Base-by-base conservation (phyloP, 164 flowering plant species). In the Magnolia changhungtana region DNA sequence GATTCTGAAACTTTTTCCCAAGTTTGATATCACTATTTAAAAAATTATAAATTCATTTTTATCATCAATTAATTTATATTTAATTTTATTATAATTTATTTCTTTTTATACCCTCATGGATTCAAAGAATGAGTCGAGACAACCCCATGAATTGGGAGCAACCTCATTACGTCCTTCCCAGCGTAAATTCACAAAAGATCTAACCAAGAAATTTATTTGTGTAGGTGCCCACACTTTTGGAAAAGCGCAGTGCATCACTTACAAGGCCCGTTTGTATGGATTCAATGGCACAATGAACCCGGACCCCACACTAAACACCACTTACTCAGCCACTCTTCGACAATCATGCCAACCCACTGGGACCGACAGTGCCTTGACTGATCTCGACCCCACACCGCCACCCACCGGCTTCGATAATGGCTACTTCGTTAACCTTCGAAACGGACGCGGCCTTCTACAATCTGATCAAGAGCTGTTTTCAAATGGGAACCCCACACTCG, bases 141-240 rank as follows among this genome's bases (percentile, higher is more conserved):
- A n/a, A n/a, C n/a, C n/a, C n/a, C n/a, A n/a, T n/a, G n/a, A n/a
- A n/a, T n/a, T n/a, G n/a, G n/a, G n/a, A n/a, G n/a, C 27, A 1
- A 24, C 27, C 27, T 24, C 27, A 0, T 24, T 1, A 24, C 27
- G 27, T 1, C 27, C 27, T 24, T 24, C 27, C 27, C 27, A 1
- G 27, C 27, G 1, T 24, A 1, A 24, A 24, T 24, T 0, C 45
- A 37, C 45, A 2, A 3, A 3, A 37, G 45, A 37, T 37, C 45
- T 37, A 37, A 37, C 45, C 6, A 37, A 37, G 45, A 3, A 37
- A 5, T 0, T 37, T 37, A 37, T 37, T 37, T 37, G 50, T 29
- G 20, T 61, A 77, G 80, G 82, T 31, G 82, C 77, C 4, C 82
- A 77, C 74, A 80, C 82, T 31, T 76, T 80, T 27, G 82, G 82